phyloP scores from a whole-genome alignment of 495 filamentous ascomycete species.

The Daldinia caldariorum region DNA sequence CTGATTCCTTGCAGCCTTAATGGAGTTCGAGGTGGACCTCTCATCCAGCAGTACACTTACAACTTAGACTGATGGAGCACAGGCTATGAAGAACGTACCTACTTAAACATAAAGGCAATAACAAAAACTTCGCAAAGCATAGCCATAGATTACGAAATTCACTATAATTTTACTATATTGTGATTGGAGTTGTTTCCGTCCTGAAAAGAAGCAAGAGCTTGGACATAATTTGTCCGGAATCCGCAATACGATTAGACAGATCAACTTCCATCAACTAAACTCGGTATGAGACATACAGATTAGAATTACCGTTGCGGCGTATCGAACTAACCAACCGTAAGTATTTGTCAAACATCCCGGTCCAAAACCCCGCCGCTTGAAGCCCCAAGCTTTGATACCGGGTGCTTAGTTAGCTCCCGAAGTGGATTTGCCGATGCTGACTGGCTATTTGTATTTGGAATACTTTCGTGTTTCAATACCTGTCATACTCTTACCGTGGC shows the following conservation, averaged over 20 bases:
- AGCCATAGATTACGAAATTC: background rate
- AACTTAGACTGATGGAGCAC: constrained; percentile 4
- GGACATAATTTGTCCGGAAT: too few relatives aligned
- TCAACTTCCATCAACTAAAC: background rate
- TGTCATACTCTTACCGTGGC: constrained; percentile 6
- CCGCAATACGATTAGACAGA: too few relatives aligned
- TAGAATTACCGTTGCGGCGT: constrained; percentile 16
- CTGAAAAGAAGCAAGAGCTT: background rate
- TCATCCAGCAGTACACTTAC: background rate
- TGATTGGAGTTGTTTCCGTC: background rate
- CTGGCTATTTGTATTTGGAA: constrained; percentile 44
- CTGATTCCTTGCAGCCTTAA: constrained; percentile 23
- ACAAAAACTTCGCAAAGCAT: background rate
- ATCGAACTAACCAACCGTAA: background rate
- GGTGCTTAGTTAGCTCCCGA: constrained; percentile 26
- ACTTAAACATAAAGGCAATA: constrained; percentile 1
- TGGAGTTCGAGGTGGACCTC: constrained; percentile 4
- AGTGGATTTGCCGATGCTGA: constrained; percentile 31
- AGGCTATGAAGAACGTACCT: background rate
- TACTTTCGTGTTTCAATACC: constrained; percentile 24
- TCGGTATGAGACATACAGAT: constrained; percentile 26
- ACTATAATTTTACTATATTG: background rate
- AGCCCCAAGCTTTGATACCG: constrained; percentile 27
- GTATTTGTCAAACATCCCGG: constrained; percentile 45
- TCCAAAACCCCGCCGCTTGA: constrained; percentile 33